Evolutionary conservation across 176 grass and related monocot species (phyloP).

Genomic region (Chrysopogon serrulatus): DNA sequence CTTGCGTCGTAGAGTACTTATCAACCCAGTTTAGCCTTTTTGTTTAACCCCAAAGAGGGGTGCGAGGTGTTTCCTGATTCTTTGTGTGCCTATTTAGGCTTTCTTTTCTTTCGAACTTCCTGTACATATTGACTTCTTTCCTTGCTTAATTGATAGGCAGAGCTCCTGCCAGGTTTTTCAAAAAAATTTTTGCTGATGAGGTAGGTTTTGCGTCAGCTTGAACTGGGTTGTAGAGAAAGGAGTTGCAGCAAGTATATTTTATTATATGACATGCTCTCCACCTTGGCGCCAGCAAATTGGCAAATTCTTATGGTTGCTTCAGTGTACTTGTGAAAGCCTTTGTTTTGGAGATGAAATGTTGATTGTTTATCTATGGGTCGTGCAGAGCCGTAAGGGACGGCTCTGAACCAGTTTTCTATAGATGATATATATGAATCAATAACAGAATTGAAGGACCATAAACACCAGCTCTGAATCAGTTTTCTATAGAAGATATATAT

Average conservation of each 20-base stretch:
- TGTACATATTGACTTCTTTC: too few relatives aligned
- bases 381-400: conserved; percentile 4
- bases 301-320: not conserved
- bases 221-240: too few relatives aligned
- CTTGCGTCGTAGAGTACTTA: too few relatives aligned
- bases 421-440: not conserved
- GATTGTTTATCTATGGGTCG: not conserved
- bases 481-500: conserved; percentile 1
- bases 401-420: not conserved
- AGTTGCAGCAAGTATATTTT: too few relatives aligned
- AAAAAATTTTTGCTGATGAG: not conserved
- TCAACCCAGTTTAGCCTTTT: too few relatives aligned
- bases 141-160: too few relatives aligned
- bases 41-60: too few relatives aligned
- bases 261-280: not conserved
- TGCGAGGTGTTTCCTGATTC: too few relatives aligned
- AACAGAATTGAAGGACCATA: not conserved
- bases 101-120: too few relatives aligned
- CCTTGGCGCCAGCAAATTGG: not conserved
- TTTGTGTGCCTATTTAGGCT: too few relatives aligned
- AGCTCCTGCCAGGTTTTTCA: too few relatives aligned
- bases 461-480: not conserved
- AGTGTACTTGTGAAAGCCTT: not conserved
- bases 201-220: too few relatives aligned
- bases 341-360: not conserved